Conservation (phyloP, 257 asterid species). For the Solanum piurae region DNA sequence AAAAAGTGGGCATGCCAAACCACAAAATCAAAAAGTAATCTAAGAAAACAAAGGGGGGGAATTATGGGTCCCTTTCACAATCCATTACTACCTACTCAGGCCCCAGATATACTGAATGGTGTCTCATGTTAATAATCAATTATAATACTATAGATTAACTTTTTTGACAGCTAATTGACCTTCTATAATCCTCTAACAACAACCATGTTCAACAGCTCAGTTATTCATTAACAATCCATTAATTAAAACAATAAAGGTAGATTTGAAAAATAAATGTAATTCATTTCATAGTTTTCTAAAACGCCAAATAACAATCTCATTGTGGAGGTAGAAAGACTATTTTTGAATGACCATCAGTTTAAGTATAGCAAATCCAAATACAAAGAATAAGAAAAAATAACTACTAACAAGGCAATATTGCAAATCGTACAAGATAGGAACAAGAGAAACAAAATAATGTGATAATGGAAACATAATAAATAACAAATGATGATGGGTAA, state of each 20-base stretch:
- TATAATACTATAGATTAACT: background rate
- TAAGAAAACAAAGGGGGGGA: background rate
- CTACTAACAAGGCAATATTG: background rate
- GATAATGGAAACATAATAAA: too few species aligned
- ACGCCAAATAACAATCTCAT: background rate
- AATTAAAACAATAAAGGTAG: background rate
- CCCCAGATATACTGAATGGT: background rate
- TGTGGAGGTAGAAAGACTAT: background rate
- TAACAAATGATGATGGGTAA: too few species aligned
- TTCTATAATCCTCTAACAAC: background rate
- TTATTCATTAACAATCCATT: background rate
- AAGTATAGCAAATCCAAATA: too few species aligned
- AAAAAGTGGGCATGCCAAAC: background rate
- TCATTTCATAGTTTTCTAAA: background rate
- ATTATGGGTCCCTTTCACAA: background rate
- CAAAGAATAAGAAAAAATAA: too few species aligned
- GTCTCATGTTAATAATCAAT: background rate
- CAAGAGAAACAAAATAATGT: background rate
- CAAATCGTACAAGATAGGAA: too few species aligned
- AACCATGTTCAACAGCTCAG: background rate
- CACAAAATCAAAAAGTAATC: constrained; percentile 1
- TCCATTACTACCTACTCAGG: constrained; percentile 6
- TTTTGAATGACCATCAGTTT: too few species aligned
- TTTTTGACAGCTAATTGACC: background rate
- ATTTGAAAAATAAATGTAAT: too few species aligned